Base-by-base conservation (phyloP, 331 rosid genomes). In the Saraca asoca region DNA sequence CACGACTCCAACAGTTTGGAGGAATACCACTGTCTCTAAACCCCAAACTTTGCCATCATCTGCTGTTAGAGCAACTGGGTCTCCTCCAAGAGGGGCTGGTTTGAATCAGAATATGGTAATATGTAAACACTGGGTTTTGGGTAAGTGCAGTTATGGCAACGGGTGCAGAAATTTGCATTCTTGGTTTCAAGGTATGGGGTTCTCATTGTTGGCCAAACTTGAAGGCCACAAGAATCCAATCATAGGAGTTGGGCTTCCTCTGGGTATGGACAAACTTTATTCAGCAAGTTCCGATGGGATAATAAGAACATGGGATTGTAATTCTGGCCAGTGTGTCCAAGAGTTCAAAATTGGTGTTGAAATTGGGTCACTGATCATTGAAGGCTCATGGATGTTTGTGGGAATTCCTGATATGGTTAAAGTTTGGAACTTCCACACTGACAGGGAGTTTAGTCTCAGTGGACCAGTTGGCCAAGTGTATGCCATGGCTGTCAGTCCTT, bases 381-480 rank as follows among this genome's bases (percentile, higher is more conserved):
- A 53, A 33, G 82, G 75, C 24, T 50, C 82, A 29, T 73, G 79
- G 79, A 34, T 78, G 58, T 73, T 78, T 20, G 64, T 70, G 6
- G 79, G 76, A 3, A 9, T 64, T 6, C 59, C 53, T n/a, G 62
- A 73, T 49, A 37, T 44, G 31, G 69, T 78, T 19, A 69, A 73
- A 71, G 76, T 57, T 9, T 73, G 79, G 76, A 73, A 68, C 62
- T 60, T 41, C 18, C 53, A 41, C 17, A 41, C 70, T 19, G 46
- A 12, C 68, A 42, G 50, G 9, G 69, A 33, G 38, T 68, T 41
- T 18, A 46, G 13, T 42, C 68, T 78, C 8, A 12, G 42, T 50
- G 79, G 65, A 19, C 79, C 76, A 6, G 17, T 1, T 7, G 76
- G 73, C 6, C 73, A 62, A 34, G 73, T 78, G 31, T 7, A 62